Conservation (phyloP, 768 basidiomycete genomes). For the Erythrobasidium yunnanense region DNA sequence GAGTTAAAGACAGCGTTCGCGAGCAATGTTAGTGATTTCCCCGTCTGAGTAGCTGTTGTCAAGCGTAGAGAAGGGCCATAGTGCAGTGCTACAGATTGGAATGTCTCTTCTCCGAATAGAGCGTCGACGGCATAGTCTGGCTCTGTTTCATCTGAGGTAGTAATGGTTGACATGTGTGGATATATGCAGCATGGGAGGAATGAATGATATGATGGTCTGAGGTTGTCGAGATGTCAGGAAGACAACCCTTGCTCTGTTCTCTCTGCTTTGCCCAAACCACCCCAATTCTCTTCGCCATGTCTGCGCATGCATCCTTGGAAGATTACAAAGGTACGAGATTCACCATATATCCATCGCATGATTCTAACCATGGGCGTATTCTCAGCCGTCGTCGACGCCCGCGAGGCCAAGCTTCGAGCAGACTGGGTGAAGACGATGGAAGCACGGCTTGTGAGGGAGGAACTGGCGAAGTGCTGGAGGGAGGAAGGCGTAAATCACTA, state of each 20-base stretch:
- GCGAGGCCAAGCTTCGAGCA: conserved; percentile 24
- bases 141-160: not conserved
- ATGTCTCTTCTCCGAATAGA: conserved; percentile 18
- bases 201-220: no score
- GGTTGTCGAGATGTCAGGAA: no score
- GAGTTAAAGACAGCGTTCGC: conserved; percentile 27
- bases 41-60: not conserved
- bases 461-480: conserved; percentile 76
- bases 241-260: no score
- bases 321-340: conserved; percentile 11
- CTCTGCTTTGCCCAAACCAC: no score
- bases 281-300: no score
- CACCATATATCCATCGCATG: not conserved
- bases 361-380: not conserved
- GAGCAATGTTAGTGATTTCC: conserved; percentile 18
- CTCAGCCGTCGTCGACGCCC: conserved; percentile 24
- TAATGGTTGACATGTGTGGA: no score
- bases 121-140: not conserved
- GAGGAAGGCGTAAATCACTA: conserved; percentile 84
- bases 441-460: conserved; percentile 69
- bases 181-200: not conserved
- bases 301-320: conserved; percentile 1
- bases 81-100: not conserved
- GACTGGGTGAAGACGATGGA: conserved; percentile 90
- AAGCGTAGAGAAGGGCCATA: conserved; percentile 6